Conservation (phyloP, 2,329 filamentous ascomycete genomes). For the Fusarium sororula region DNA sequence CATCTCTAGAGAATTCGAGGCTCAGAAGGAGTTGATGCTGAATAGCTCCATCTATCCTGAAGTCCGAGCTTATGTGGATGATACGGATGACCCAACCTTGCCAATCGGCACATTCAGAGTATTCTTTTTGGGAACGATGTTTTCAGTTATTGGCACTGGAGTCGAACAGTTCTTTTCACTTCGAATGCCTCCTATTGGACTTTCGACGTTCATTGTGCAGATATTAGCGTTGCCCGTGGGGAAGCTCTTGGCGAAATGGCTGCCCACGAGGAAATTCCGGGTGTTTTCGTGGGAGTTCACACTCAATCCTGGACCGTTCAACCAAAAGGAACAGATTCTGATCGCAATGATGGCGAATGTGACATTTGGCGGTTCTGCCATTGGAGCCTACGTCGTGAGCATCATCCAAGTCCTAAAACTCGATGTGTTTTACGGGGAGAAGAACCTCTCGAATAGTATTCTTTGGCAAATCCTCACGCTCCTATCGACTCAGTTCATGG, state of each 20-base stretch:
- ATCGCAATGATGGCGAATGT: slow-evolving; percentile 67
- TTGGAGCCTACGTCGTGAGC: slow-evolving; percentile 54
- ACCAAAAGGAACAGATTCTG: slow-evolving; percentile 63
- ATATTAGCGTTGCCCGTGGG: slow-evolving; percentile 52
- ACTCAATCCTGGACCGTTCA: slow-evolving; percentile 60
- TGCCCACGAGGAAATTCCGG: slow-evolving; percentile 13
- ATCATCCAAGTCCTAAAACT: slow-evolving; percentile 58
- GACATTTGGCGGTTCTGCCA: slow-evolving; percentile 44
- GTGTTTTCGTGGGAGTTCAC: slow-evolving; percentile 40
- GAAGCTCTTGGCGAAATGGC: slow-evolving; percentile 43
- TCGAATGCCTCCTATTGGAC: slow-evolving; percentile 51
- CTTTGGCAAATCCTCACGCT: slow-evolving; percentile 57
- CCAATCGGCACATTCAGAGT: slow-evolving; percentile 54
- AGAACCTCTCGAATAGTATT: slow-evolving; percentile 45
- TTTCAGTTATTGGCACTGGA: slow-evolving; percentile 41
- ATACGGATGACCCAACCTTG: slow-evolving; percentile 51
- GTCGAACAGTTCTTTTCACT: slow-evolving; percentile 52
- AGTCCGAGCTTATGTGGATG: slow-evolving; percentile 57
- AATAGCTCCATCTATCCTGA: slow-evolving; percentile 52
- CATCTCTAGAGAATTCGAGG: slow-evolving; percentile 34
- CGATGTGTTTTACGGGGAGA: slow-evolving; percentile 56
- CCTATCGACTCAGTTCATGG: slow-evolving; percentile 60
- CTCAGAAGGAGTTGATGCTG: slow-evolving; percentile 40
- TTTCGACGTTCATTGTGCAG: slow-evolving; percentile 53
- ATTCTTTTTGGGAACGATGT: slow-evolving; percentile 51